Evolutionary conservation across 2,329 filamentous ascomycete genomes (phyloP), one percentile per base, ranked within the genome.

Genomic region (Fusarium camptoceras): DNA sequence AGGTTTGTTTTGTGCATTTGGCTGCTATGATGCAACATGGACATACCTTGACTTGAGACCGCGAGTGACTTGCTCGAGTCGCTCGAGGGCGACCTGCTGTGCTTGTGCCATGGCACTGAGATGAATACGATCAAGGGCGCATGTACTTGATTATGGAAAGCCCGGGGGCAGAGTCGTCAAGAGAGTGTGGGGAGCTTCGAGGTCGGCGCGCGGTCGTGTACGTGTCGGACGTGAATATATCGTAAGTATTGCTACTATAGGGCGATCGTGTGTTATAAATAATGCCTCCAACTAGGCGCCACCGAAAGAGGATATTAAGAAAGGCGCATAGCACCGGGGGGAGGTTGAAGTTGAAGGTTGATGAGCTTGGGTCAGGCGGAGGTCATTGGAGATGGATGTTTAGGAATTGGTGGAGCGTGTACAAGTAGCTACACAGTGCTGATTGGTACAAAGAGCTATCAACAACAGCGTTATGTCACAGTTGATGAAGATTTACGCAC

Each of bases 1-100:
- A 77, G 73, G 28, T 54, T 46, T 22, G 25, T 20, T 37, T 51
- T 14, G 31, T 8, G n/a, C n/a, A n/a, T n/a, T n/a, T n/a, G n/a
- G n/a, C n/a, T 47, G 28, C 25, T 8, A 18, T 46, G 31, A 31
- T 39, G 31, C 27, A 59, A 67, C 81, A 62, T 74, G 30, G 59
- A 67, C 80, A 60, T 74, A 89, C 87, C 85, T 86, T 64, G 86
- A 87, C 71, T 83, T 85, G 34, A 89, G 81, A 68, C 88, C 87
- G 67, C 85, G 84, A 16, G 84, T 82, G 66, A 88, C 82, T 57
- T 82, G 80, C 59, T 89, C 87, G 56, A 88, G 83, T 71, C 83
- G 83, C 78, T 87, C 85, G 60, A 88, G 81, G 72, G 86, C 85
- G 76, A 87, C 80, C 75, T 85, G 83, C 72, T 85, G 82, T 76